Conservation (phyloP, 2,329 filamentous ascomycete species). For the Pezicula neosporulosa region DNA sequence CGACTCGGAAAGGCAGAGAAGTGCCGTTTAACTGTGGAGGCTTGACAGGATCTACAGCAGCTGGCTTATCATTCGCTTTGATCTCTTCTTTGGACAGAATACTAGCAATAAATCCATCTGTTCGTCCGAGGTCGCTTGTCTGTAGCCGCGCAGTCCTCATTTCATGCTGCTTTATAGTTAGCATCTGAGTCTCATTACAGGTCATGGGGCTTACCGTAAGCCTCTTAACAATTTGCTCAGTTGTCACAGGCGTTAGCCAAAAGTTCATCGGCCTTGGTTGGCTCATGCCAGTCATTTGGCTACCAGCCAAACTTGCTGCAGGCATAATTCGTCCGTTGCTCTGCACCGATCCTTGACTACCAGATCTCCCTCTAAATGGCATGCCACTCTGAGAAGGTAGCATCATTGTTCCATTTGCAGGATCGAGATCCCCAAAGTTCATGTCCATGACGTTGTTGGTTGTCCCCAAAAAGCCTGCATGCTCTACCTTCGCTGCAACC, state of each 20-base stretch:
- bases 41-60: conserved; percentile 45
- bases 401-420: conserved; percentile 70
- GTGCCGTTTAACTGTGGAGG: conserved; percentile 41
- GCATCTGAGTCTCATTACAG: background rate
- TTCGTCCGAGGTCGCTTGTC: conserved; percentile 78
- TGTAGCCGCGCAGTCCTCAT: conserved; percentile 88
- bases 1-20: conserved; percentile 53
- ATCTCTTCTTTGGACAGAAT: conserved; percentile 70
- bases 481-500: conserved; percentile 93
- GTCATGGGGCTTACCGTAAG: conserved; percentile 20
- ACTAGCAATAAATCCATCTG: conserved; percentile 75
- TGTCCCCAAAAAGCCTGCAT: conserved; percentile 78
- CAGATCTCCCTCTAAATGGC: conserved; percentile 67
- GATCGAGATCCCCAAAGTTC: conserved; percentile 89
- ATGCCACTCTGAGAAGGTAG: conserved; percentile 65
- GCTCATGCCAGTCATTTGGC: conserved; percentile 53
- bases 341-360: conserved; percentile 61
- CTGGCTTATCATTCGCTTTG: conserved; percentile 53
- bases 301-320: conserved; percentile 50
- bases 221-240: conserved; percentile 90
- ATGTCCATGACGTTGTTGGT: conserved; percentile 79
- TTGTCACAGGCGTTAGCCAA: conserved; percentile 84
- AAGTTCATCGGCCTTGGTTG: conserved; percentile 77
- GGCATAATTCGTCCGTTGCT: conserved; percentile 55
- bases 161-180: conserved; percentile 61